Evolutionary conservation across 2,329 filamentous ascomycete genomes (phyloP), one percentile per base, ranked within the genome.

Genomic region (Aspergillus persii): DNA sequence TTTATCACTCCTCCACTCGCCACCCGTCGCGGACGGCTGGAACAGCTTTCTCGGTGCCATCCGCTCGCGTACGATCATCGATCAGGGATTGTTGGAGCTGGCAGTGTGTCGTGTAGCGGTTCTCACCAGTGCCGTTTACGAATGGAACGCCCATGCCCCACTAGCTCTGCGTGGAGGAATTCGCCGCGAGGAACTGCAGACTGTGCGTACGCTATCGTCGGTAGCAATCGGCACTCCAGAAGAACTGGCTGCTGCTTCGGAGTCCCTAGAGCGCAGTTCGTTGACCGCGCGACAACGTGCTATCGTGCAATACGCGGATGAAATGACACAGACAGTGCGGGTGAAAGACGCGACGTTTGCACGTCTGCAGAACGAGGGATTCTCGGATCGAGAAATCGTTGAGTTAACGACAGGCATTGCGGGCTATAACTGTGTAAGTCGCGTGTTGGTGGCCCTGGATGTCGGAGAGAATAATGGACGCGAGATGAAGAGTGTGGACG

Each of bases 351-450:
- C 77, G 58, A 85, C 89, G 0, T 93, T 94, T 78, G 83, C 71
- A 8, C 74, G 75, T 63, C 66, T 95, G 51, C 64, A 70, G 67
- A 86, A 80, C 73, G 74, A 65, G n/a, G 71, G 83, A 29, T 92
- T 93, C 65, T 81, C 71, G 23, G 89, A 94, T 61, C 82, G 85
- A 64, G 89, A 94, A 77, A 82, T 95, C 56, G 90, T 96, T 2
- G 92, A 96, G 79, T 82, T 96, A 64, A 94, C 90, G 47, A 87
- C 89, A 31, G 92, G 89, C n/a, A 85, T 94, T 59, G 90, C 90
- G n/a, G 87, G 86, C 57, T 96, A 96, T 73, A 96, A 96, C 74
- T 93, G 91, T 70, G 92, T 96, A 18, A 93, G 89, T 73, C 84
- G 92, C 29, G 93, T 96, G 67, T 74, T 96, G 66, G 91, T 96